Evolutionary conservation across 129 eudicot species (phyloP), one percentile per base, ranked within the genome.

Genomic region (Mikania micrantha): DNA sequence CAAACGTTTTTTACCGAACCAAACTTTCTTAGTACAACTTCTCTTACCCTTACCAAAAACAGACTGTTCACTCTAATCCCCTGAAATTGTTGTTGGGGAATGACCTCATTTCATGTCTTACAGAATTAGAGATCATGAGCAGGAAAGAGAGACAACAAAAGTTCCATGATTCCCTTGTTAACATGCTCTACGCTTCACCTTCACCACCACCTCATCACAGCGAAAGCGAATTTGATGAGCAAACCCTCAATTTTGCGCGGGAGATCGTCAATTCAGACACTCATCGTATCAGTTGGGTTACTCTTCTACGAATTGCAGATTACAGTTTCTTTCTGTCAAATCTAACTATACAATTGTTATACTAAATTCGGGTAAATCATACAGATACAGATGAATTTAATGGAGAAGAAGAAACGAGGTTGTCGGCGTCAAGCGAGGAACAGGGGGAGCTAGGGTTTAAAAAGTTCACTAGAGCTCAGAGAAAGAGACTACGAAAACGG

Each of bases 401-500:
- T 5, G 76, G 56, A 64, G 83, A 70, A 28, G 74, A 74, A 45
- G 80, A 66, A 9, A 53, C 24, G 15, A 34, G 61, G 21, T 19
- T 60, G 6, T 75, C 53, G 32, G 57, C 77, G 16, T 64, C 74
- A 67, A 68, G 70, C 8, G 75, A 59, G 1, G 81, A 74, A 36
- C 80, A 69, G 3, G 73, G 4, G 31, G 73, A 72, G 61, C 15
- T 44, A 40, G 85, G 74, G 56, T 21, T 71, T 4, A 44, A 53
- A 52, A 88, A 88, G 80, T 72, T 83, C 39, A 85, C 90, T 5
- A 81, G 96, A 70, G 92, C 96, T 36, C 93, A 83, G 62, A 72
- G 93, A 71, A 88, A 88, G 81, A 71, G 87, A 75, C 79, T 85
- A 52, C 87, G 93, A 13, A 88, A 65, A 74, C 79, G 83, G 81